Conservation (phyloP, 2,329 filamentous ascomycete genomes). For the Aaosphaeria arxii region DNA sequence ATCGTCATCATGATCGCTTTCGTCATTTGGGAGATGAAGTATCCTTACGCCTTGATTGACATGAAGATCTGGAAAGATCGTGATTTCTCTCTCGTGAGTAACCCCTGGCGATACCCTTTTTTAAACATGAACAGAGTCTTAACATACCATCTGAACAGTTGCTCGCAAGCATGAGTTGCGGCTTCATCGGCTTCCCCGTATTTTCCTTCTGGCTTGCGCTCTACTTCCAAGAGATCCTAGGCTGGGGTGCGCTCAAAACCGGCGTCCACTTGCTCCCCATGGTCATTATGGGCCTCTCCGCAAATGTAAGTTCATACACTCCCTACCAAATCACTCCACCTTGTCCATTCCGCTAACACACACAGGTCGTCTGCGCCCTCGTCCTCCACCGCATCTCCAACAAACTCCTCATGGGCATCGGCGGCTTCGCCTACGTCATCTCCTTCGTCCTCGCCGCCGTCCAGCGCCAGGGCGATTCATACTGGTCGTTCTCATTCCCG, state of each 20-base stretch:
- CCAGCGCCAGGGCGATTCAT: conserved; percentile 53
- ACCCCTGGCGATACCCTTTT: not conserved
- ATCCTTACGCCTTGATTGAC: conserved; percentile 45
- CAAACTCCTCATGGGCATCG: conserved; percentile 58
- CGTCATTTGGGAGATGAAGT: conserved; percentile 60
- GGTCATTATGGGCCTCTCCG: conserved; percentile 60
- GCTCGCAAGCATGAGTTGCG: conserved; percentile 56
- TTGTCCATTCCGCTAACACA: not conserved
- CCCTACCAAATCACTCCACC: not conserved
- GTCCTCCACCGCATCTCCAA: conserved; percentile 64
- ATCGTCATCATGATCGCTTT: conserved; percentile 56
- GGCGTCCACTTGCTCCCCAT: conserved; percentile 65
- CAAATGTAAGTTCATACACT: conserved; percentile 44
- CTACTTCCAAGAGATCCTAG: conserved; percentile 59
- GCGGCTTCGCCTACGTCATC: conserved; percentile 43
- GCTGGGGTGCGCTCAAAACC: conserved; percentile 55
- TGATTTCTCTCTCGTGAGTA: conserved; percentile 60
- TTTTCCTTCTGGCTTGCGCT: conserved; percentile 63
- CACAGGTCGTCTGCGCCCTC: conserved; percentile 53
- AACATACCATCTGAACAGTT: conserved; percentile 38
- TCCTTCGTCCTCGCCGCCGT: conserved; percentile 56
- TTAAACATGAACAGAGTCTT: not conserved
- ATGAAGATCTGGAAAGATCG: conserved; percentile 60
- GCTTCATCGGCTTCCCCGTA: conserved; percentile 62
- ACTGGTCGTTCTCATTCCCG: conserved; percentile 66